Evolutionary conservation across 1,284 basidiomycete species (phyloP).

Genomic region (Ustilago shanxiensis): DNA sequence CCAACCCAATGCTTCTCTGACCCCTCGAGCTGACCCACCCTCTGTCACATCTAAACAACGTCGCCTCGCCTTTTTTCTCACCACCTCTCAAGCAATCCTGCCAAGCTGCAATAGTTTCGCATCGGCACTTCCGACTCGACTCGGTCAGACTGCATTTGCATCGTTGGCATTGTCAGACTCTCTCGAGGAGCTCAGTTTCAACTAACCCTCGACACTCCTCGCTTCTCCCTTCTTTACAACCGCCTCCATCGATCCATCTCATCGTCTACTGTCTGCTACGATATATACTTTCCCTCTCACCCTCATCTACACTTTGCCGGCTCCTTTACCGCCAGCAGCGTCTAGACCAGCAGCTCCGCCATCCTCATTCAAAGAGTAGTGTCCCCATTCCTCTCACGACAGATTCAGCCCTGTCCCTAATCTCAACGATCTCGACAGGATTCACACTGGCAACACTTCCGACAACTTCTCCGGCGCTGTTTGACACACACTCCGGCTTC

Average conservation of each 20-base stretch:
- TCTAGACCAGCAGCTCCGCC: not conserved
- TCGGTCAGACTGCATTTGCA: not conserved
- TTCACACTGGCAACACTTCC: slow-evolving; percentile 3
- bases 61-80: not conserved
- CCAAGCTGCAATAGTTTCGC: not conserved
- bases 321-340: not conserved
- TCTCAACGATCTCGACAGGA: too few relatives aligned
- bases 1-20: not conserved
- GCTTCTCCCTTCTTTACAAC: slow-evolving; percentile 3
- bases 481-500: not conserved
- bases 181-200: not conserved
- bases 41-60: not conserved
- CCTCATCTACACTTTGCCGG: not conserved
- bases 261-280: not conserved
- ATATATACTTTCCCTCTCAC: not conserved
- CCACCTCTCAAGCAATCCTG: slow-evolving; percentile 1
- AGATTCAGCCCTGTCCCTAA: not conserved
- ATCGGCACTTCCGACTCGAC: not conserved
- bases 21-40: not conserved
- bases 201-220: not conserved
- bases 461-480: not conserved
- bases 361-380: too few relatives aligned
- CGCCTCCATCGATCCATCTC: slow-evolving; percentile 7
- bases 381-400: too few relatives aligned
- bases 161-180: not conserved